Base-by-base conservation (phyloP, 176 grass and related monocot species). In the Melocanna baccifera region DNA sequence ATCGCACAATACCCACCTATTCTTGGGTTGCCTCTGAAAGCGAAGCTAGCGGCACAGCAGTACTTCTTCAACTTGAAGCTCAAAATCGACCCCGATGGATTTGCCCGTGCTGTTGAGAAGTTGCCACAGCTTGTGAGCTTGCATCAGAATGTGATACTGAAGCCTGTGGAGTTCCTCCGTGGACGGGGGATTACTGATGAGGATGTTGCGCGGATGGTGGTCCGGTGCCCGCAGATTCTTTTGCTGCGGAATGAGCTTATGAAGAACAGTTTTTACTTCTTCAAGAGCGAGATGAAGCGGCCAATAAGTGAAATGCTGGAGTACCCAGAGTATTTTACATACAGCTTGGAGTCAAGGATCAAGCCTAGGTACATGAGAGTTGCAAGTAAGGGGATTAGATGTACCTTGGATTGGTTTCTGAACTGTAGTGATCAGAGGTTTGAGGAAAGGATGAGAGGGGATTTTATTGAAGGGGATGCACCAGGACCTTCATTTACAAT, bases 1-100 rank as follows among this genome's bases (percentile, higher is more conserved):
- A 93, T 98, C 22, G 83, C 85, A 9, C 96, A 95, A 14, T 95
- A 85, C 65, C 96, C 96, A 0, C 40, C 71, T 29, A 92, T 98
- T 81, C 87, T 98, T 6, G 96, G 96, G 11, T 46, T 98, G 62
- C 96, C 96, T 5, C 71, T 98, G 68, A 98, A 98, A 86, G 80
- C 88, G 9, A 98, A 98, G 76, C 86, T 98, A 63, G 94, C 96
- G 0, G 77, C 85, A 2, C 96, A 95, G 29, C 93, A 93, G 68
- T 98, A 98, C 73, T 92, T 98, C 85, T 95, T 98, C 82, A 98
- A 72, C 81, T 69, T 98, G 83, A 98, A 95, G 85, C 87, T 95
- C 68, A 86, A 86, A 71, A 90, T 98, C 0, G 93, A 98, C 52
- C 96, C 96, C 0, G 91, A 98, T 77, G 89, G 91, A 2, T 98